A percentile compares a stretch with the other conserved stretches of the same genome.
Evolutionary conservation across 2,329 filamentous ascomycete genomes (phyloP).

Genomic region (Neonectria ditissima): DNA sequence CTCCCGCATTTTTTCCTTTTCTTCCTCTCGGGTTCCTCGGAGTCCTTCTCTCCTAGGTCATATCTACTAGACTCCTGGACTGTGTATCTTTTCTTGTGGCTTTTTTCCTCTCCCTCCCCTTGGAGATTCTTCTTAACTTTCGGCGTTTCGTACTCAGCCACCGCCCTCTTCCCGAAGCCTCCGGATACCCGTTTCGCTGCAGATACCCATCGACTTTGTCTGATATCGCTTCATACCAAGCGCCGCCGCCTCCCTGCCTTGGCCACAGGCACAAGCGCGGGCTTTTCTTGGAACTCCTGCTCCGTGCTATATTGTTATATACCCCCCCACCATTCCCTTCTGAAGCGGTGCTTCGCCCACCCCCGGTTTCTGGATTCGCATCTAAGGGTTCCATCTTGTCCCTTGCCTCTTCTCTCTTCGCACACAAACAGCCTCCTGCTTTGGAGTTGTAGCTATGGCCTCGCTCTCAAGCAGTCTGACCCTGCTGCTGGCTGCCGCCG

Average conservation of each 20-base stretch:
- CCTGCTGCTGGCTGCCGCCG: slow-evolving; percentile 42
- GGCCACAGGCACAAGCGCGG: not conserved
- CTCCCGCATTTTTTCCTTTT: not conserved
- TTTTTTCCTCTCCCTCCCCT: not conserved
- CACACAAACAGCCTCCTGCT: slow-evolving; percentile 3
- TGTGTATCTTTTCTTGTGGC: not conserved
- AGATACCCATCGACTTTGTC: not conserved
- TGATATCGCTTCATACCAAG: not conserved
- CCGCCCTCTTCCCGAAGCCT: not conserved
- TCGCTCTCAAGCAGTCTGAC: slow-evolving; percentile 39
- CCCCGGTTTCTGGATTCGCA: not conserved
- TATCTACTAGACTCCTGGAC: not conserved
- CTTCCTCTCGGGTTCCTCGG: not conserved
- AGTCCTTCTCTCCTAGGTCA: not conserved
- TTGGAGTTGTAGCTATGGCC: slow-evolving; percentile 31
- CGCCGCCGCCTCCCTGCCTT: not conserved
- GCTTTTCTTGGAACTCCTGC: not conserved
- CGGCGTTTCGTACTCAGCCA: not conserved
- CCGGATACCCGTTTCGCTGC: not conserved
- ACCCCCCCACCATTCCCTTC: not conserved
- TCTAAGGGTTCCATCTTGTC: slow-evolving; percentile 10
- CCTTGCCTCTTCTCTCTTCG: slow-evolving; percentile 6
- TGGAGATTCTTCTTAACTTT: not conserved
- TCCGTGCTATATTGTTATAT: not conserved
- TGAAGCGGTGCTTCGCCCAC: not conserved